These are phyloP conservation scores for Aspergillus saccharolyticus DNA, from an alignment of 495 filamentous ascomycete species.

Conservation along the genomic window DNA sequence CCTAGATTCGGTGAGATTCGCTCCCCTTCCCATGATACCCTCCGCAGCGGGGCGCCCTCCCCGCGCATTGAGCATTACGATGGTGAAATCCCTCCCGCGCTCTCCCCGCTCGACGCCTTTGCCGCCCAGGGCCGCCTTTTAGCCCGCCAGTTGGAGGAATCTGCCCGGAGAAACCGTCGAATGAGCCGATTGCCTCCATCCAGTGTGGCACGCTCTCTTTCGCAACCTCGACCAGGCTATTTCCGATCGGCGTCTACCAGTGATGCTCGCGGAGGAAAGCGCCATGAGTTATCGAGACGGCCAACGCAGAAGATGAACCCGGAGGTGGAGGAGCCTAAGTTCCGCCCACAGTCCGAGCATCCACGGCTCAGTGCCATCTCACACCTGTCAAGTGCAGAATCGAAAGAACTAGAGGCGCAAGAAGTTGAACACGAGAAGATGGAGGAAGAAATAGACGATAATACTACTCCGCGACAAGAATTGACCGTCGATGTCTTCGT, in stretches of 20 bases:
- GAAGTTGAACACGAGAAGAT: conserved; percentile 21
- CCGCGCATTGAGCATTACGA: conserved; percentile 68
- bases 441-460: conserved; percentile 34
- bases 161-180: conserved; percentile 58
- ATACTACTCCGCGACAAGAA: conserved; percentile 26
- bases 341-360: conserved; percentile 67
- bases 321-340: conserved; percentile 55
- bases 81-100: conserved; percentile 83
- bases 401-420: conserved; percentile 23
- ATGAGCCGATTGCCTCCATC: conserved; percentile 81
- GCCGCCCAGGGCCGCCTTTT: conserved; percentile 82
- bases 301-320: conserved; percentile 44
- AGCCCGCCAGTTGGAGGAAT: conserved; percentile 80
- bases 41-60: conserved; percentile 51
- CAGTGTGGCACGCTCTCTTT: conserved; percentile 72
- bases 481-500: conserved; percentile 30
- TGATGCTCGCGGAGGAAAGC: conserved; percentile 19
- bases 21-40: conserved; percentile 57
- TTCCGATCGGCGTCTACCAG: conserved; percentile 53
- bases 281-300: conserved; percentile 22
- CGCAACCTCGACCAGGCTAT: conserved; percentile 64
- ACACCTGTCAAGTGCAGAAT: conserved; percentile 35
- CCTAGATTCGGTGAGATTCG: conserved; percentile 58
- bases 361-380: conserved; percentile 65
- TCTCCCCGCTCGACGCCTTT: conserved; percentile 93